These are phyloP conservation scores for Linum tenue DNA, from an alignment of 345 rosid species.

Conservation along the genomic window DNA sequence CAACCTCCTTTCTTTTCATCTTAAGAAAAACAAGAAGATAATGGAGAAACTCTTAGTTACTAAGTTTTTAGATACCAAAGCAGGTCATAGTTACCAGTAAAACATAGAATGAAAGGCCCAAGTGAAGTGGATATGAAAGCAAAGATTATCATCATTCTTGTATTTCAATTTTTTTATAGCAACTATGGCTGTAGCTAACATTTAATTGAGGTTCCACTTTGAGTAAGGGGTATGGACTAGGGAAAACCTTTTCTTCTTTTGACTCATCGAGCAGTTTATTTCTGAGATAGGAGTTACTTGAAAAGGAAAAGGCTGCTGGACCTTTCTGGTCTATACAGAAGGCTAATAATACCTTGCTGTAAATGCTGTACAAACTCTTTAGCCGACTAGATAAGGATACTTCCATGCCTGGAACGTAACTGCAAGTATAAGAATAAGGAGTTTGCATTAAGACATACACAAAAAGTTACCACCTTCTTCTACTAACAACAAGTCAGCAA, in stretches of 20 bases:
- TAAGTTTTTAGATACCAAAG: too few species aligned
- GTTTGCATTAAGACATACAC: constrained; percentile 9
- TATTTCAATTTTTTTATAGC: background rate
- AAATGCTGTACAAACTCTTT: constrained; percentile 58
- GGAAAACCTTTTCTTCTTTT: background rate
- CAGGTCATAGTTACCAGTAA: background rate
- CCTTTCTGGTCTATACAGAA: background rate
- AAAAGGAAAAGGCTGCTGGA: background rate
- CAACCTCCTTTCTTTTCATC: constrained; percentile 71
- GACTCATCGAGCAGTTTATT: background rate
- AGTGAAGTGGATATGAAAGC: background rate
- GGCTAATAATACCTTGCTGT: constrained; percentile 44
- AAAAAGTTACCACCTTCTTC: background rate
- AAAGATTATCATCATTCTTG: background rate
- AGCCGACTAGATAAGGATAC: constrained; percentile 57
- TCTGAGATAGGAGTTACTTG: background rate
- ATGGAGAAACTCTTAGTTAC: background rate
- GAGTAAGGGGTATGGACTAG: background rate
- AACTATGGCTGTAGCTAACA: background rate
- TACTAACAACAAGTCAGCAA: background rate
- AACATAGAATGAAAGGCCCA: background rate
- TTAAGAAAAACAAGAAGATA: constrained; percentile 13
- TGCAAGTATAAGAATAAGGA: constrained; percentile 23
- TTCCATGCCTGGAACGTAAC: constrained; percentile 78
- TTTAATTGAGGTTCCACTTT: background rate